phyloP scores from a whole-genome alignment of 164 flowering plant species.

The Amborella trichopoda region DNA sequence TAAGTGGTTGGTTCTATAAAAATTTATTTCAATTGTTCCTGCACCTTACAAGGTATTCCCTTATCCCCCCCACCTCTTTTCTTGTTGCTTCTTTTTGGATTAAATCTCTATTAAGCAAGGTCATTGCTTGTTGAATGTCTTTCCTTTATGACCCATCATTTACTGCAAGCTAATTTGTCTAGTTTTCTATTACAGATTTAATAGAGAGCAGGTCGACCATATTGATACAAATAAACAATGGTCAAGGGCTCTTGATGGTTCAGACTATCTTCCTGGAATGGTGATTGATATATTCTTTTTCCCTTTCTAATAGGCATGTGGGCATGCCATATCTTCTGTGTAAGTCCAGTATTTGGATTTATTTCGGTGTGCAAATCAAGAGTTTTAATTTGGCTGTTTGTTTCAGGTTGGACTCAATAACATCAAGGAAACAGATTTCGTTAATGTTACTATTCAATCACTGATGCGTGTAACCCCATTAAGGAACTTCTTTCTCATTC shows the following conservation, averaged over 20 bases:
- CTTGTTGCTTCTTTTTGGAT: neutral
- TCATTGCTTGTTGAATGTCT: neutral
- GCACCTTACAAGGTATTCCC: no score
- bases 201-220: constrained; percentile 57
- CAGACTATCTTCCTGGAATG: constrained; percentile 98
- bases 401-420: constrained; percentile 90
- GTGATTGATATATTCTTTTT: constrained; percentile 14
- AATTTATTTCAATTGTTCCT: no score
- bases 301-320: neutral
- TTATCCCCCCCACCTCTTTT: no score
- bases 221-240: constrained; percentile 77
- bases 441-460: constrained; percentile 91
- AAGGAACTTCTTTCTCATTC: constrained; percentile 91
- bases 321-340: neutral
- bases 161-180: neutral
- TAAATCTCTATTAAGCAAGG: neutral
- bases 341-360: neutral
- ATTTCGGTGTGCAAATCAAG: neutral
- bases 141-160: neutral
- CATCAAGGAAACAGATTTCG: constrained; percentile 89
- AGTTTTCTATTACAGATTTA: constrained; percentile 40
- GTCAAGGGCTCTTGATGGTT: constrained; percentile 98
- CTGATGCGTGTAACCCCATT: constrained; percentile 95
- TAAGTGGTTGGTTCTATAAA: no score
- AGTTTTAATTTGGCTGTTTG: neutral